A percentile compares a stretch with the other conserved stretches of the same genome.
Conservation (phyloP, 495 filamentous ascomycete species). For the Aspergillus conjunctus region DNA sequence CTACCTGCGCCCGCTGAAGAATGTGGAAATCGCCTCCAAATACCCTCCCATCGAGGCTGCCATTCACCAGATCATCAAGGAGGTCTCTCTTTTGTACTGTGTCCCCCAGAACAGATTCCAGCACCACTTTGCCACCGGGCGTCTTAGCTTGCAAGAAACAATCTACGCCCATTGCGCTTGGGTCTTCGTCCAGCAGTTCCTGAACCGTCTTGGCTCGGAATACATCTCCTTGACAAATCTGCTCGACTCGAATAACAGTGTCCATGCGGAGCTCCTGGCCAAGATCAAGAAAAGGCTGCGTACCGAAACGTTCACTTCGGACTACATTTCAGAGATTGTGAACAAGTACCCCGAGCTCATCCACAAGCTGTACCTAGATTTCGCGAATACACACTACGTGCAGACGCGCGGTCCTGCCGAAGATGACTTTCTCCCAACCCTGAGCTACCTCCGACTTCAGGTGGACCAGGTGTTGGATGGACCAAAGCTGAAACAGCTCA, state of each 20-base stretch:
- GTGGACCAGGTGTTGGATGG: slow-evolving; percentile 78
- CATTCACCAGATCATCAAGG: slow-evolving; percentile 99
- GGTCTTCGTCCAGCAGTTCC: slow-evolving; percentile 96
- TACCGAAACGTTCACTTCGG: slow-evolving; percentile 95
- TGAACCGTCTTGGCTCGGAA: slow-evolving; percentile 91
- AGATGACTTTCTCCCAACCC: slow-evolving; percentile 78
- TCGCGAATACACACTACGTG: slow-evolving; percentile 88
- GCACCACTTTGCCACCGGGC: slow-evolving; percentile 80
- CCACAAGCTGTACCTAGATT: slow-evolving; percentile 84
- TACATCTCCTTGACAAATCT: slow-evolving; percentile 84
- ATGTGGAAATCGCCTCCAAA: slow-evolving; percentile 50
- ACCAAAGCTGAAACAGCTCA: slow-evolving; percentile 73
- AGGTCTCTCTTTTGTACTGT: slow-evolving; percentile 95
- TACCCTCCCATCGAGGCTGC: slow-evolving; percentile 85
- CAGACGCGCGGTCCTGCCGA: slow-evolving; percentile 70
- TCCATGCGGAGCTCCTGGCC: slow-evolving; percentile 85
- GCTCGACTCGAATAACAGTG: slow-evolving; percentile 76
- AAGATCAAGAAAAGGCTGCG: slow-evolving; percentile 95
- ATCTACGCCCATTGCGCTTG: slow-evolving; percentile 96
- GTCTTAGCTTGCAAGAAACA: slow-evolving; percentile 91
- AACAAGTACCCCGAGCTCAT: slow-evolving; percentile 86
- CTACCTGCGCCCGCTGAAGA: slow-evolving; percentile 75
- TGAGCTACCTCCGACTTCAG: slow-evolving; percentile 73
- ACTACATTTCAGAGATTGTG: slow-evolving; percentile 97
- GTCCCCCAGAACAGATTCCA: slow-evolving; percentile 97